Evolutionary conservation across 495 filamentous ascomycete species (phyloP).

Genomic region (Penicillium robsamsonii): DNA sequence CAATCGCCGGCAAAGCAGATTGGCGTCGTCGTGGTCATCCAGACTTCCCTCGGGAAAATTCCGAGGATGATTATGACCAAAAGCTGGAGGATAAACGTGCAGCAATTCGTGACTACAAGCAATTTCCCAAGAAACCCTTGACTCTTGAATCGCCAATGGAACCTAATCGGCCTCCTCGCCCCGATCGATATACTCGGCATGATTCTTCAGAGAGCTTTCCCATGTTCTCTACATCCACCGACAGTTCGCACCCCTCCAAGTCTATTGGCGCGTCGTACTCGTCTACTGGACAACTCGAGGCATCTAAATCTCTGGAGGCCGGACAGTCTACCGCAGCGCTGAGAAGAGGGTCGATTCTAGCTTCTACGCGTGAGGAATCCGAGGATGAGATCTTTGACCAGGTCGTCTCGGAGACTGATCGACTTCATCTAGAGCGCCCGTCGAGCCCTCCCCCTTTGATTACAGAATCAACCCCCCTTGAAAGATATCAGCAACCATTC

Average conservation of each 20-base stretch:
- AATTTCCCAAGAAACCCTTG: slow-evolving; percentile 43
- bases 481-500: slow-evolving; percentile 9
- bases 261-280: slow-evolving; percentile 46
- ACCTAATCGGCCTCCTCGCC: slow-evolving; percentile 32
- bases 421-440: slow-evolving; percentile 41
- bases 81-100: slow-evolving; percentile 44
- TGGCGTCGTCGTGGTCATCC: slow-evolving; percentile 36
- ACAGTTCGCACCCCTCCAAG: slow-evolving; percentile 52
- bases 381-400: slow-evolving; percentile 28
- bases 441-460: slow-evolving; percentile 41
- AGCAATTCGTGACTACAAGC: slow-evolving; percentile 46
- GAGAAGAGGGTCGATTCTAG: slow-evolving; percentile 28
- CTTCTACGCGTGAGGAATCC: slow-evolving; percentile 24
- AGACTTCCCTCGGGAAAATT: slow-evolving; percentile 25
- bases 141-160: slow-evolving; percentile 41
- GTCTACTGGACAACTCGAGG: slow-evolving; percentile 25
- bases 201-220: slow-evolving; percentile 80
- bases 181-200: slow-evolving; percentile 53
- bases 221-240: slow-evolving; percentile 77
- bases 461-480: slow-evolving; percentile 38
- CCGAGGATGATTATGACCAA: slow-evolving; percentile 46
- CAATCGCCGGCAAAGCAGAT: slow-evolving; percentile 43
- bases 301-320: slow-evolving; percentile 16
- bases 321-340: slow-evolving; percentile 11
- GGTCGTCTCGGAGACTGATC: slow-evolving; percentile 18